These are phyloP conservation scores for Dittrichia graveolens DNA, from an alignment of 129 eudicot species.

Conservation along the genomic window DNA sequence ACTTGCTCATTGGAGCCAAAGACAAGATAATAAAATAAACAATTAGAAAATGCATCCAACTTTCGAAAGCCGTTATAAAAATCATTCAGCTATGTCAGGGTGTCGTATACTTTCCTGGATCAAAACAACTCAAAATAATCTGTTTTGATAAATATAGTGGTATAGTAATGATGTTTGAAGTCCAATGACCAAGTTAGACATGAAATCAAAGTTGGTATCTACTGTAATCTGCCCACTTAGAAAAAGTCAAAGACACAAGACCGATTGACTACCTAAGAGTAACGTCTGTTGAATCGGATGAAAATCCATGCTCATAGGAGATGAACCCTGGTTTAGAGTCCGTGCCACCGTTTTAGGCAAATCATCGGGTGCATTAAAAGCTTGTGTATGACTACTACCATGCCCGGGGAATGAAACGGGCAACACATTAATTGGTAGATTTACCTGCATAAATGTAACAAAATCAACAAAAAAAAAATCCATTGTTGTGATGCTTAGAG, in stretches of 20 bases:
- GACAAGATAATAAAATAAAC: neutral
- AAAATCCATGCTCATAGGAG: conserved; percentile 97
- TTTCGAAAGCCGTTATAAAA: no score
- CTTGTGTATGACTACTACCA: conserved; percentile 52
- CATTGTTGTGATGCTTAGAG: neutral
- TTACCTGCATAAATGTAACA: conserved; percentile 48
- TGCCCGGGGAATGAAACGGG: conserved; percentile 75
- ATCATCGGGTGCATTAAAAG: conserved; percentile 68
- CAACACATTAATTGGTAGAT: conserved; percentile 71
- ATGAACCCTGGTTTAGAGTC: conserved; percentile 82
- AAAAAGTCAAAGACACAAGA: conserved; percentile 8
- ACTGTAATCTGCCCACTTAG: neutral
- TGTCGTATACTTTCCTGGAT: neutral
- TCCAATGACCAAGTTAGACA: neutral
- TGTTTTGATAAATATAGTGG: neutral
- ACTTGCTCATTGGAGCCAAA: neutral
- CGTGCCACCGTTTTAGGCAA: conserved; percentile 82
- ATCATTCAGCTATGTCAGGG: neutral
- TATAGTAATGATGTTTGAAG: neutral
- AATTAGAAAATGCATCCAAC: neutral
- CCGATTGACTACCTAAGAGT: conserved; percentile 54
- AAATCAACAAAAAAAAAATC: neutral
- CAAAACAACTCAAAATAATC: neutral
- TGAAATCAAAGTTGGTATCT: neutral
- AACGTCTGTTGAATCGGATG: conserved; percentile 82